phyloP scores from a whole-genome alignment of 441 rosid genomes.

The Eruca vesicaria region DNA sequence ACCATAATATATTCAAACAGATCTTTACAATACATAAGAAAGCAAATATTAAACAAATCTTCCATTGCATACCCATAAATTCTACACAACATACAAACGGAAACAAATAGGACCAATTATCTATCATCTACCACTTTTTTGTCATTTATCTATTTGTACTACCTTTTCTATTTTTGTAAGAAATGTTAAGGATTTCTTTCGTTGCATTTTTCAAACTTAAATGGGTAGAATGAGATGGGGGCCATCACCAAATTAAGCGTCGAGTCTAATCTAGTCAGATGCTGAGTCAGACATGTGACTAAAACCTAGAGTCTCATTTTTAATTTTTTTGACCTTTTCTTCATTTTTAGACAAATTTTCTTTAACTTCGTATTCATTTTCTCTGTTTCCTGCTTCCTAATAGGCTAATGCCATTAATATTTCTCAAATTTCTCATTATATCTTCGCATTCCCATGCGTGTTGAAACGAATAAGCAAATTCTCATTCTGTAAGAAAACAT shows the following conservation, averaged over 20 bases:
- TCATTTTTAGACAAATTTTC: background rate
- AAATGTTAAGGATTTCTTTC: conserved; percentile 1
- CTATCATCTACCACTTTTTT: background rate
- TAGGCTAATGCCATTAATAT: conserved; percentile 1
- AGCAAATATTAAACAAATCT: background rate
- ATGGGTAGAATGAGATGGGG: conserved; percentile 19
- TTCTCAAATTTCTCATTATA: conserved; percentile 5
- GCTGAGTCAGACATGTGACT: conserved; percentile 37
- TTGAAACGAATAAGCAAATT: conserved; percentile 17
- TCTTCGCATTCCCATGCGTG: conserved; percentile 27
- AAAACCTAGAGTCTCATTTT: conserved; percentile 14
- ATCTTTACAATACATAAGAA: background rate
- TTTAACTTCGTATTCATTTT: conserved; percentile 7
- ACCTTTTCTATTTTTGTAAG: background rate
- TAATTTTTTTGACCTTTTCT: background rate
- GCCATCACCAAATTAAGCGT: conserved; percentile 29
- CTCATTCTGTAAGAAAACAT: conserved; percentile 10
- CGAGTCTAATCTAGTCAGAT: conserved; percentile 35
- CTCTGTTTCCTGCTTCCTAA: conserved; percentile 22
- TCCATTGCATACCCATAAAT: background rate
- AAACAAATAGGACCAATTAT: background rate
- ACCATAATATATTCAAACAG: background rate
- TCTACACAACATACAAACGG: background rate
- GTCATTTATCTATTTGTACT: conserved; percentile 1
- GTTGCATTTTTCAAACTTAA: conserved; percentile 14